Percentiles rank a stretch among this genome's conserved stretches.
Evolutionary conservation across 2,329 filamentous ascomycete genomes (phyloP).

Genomic region (Akanthomyces lecanii): DNA sequence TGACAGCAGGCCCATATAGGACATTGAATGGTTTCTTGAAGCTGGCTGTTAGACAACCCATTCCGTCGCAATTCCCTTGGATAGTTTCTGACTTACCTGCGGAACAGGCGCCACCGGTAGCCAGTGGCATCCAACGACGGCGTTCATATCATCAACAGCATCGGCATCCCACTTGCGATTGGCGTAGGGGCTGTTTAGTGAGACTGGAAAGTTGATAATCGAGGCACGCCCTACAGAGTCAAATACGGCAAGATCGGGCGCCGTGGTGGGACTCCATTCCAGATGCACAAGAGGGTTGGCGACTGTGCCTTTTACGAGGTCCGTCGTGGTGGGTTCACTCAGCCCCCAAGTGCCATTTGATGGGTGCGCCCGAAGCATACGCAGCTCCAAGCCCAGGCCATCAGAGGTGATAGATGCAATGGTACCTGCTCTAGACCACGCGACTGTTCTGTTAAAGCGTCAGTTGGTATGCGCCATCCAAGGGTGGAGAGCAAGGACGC

Average conservation of each 20-base stretch:
- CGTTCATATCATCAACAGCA: slow-evolving; percentile 66
- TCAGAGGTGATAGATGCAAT: slow-evolving; percentile 77
- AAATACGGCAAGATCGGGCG: slow-evolving; percentile 76
- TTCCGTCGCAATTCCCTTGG: too few relatives aligned
- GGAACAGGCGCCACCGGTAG: slow-evolving; percentile 55
- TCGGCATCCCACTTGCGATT: slow-evolving; percentile 63
- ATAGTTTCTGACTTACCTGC: slow-evolving; percentile 28
- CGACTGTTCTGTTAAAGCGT: slow-evolving; percentile 57
- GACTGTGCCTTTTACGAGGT: slow-evolving; percentile 58
- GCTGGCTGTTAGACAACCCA: neutral
- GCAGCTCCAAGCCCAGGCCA: slow-evolving; percentile 65
- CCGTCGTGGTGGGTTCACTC: slow-evolving; percentile 63
- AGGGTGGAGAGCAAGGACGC: slow-evolving; percentile 33
- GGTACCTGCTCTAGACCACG: slow-evolving; percentile 84
- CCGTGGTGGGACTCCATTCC: slow-evolving; percentile 69
- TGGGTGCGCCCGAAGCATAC: slow-evolving; percentile 65
- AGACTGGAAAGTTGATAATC: slow-evolving; percentile 66
- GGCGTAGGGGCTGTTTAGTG: slow-evolving; percentile 66
- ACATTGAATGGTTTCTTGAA: slow-evolving; percentile 41
- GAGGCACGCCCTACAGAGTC: slow-evolving; percentile 75
- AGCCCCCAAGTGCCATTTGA: slow-evolving; percentile 71
- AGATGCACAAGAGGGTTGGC: slow-evolving; percentile 72
- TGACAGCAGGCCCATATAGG: slow-evolving; percentile 59
- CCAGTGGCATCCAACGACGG: slow-evolving; percentile 84
- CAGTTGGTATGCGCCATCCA: slow-evolving; percentile 11